Evolutionary conservation across 306 rosid genomes (phyloP).

Genomic region (Canavalia gladiata): DNA sequence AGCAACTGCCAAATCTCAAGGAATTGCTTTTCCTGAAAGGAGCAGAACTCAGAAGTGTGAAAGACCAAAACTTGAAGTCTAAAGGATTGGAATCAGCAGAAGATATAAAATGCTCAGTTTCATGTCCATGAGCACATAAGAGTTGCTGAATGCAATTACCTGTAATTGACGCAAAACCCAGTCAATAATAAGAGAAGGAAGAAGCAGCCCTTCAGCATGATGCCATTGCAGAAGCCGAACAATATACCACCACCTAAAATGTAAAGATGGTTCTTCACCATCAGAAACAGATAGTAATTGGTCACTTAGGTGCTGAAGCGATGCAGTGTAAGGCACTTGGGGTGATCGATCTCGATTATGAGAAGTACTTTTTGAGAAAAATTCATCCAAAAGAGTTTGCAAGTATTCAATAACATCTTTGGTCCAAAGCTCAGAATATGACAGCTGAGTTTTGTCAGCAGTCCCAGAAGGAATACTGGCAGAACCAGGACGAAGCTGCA

Average conservation of each 20-base stretch:
- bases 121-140: constrained; percentile 25
- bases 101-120: neutral
- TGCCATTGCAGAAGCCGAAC: constrained; percentile 93
- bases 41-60: constrained; percentile 37
- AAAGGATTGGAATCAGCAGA: constrained; percentile 15
- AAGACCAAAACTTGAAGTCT: constrained; percentile 51
- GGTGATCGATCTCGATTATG: constrained; percentile 72
- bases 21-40: constrained; percentile 78
- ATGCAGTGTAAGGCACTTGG: constrained; percentile 66
- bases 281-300: constrained; percentile 59
- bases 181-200: constrained; percentile 85
- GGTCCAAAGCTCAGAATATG: constrained; percentile 90
- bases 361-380: constrained; percentile 68
- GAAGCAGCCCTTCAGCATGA: constrained; percentile 87
- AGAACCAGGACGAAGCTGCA: constrained; percentile 76
- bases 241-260: constrained; percentile 95
- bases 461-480: constrained; percentile 68
- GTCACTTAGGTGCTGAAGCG: constrained; percentile 66
- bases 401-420: constrained; percentile 86
- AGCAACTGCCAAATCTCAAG: constrained; percentile 89
- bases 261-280: constrained; percentile 81
- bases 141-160: constrained; percentile 56
- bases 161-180: constrained; percentile 91
- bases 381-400: constrained; percentile 86
- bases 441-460: constrained; percentile 73